Evolutionary conservation across 2,329 filamentous ascomycete species (phyloP).

Genomic region (Ceratocystis eucalypticola): DNA sequence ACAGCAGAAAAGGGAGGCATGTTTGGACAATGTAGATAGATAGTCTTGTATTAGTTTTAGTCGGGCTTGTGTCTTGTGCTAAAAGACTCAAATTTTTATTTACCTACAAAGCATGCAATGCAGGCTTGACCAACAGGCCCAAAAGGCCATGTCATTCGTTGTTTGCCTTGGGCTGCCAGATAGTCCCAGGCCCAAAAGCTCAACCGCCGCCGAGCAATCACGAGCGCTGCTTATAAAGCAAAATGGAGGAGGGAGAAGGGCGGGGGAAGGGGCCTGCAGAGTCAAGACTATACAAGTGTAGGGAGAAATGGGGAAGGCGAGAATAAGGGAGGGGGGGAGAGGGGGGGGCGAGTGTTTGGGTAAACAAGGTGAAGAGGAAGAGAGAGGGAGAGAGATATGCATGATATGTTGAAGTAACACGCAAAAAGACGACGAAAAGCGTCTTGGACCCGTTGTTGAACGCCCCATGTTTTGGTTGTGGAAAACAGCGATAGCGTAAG

Average conservation of each 20-base stretch:
- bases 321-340: neutral
- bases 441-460: conserved; percentile 65
- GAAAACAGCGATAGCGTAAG: conserved; percentile 61
- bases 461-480: conserved; percentile 71
- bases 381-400: conserved; percentile 26
- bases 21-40: neutral
- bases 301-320: neutral
- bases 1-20: neutral
- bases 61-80: neutral
- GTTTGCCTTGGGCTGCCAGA: neutral
- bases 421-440: conserved; percentile 40
- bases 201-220: neutral
- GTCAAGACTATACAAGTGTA: neutral
- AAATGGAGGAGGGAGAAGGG: neutral
- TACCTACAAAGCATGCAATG: neutral
- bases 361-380: conserved; percentile 21
- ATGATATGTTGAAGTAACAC: conserved; percentile 19
- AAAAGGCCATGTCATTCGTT: neutral
- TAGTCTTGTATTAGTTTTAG: neutral
- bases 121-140: neutral
- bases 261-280: neutral
- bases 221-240: neutral
- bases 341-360: conserved; percentile 18
- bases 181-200: neutral
- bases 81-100: neutral